Evolutionary conservation across 352 stramenopile genomes (phyloP).

Genomic region (Pythium grandisporangium): DNA sequence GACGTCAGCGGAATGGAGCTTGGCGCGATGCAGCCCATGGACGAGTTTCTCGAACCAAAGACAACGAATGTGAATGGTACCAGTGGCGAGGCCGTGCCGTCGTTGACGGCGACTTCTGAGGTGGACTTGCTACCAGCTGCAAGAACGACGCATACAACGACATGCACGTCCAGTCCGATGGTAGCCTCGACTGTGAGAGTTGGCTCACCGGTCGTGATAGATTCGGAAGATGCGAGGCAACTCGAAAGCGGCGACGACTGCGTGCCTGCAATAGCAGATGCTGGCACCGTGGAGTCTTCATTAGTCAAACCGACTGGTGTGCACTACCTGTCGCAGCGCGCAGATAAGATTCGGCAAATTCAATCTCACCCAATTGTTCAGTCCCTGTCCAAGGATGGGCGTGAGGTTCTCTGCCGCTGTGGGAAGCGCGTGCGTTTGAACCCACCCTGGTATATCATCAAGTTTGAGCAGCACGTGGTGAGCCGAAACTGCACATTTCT

Average conservation of each 20-base stretch:
- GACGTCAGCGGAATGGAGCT: slow-evolving; percentile 57
- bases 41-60: slow-evolving; percentile 21
- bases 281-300: too few relatives aligned
- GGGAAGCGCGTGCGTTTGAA: slow-evolving; percentile 63
- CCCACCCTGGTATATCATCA: slow-evolving; percentile 79
- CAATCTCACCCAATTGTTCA: slow-evolving; percentile 46
- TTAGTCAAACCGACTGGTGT: too few relatives aligned
- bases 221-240: too few relatives aligned
- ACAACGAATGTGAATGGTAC: not conserved
- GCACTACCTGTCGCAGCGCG: slow-evolving; percentile 36
- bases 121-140: too few relatives aligned
- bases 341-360: slow-evolving; percentile 57
- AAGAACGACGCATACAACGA: too few relatives aligned
- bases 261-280: too few relatives aligned
- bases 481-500: slow-evolving; percentile 75
- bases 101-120: too few relatives aligned
- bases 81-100: too few relatives aligned
- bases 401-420: slow-evolving; percentile 56
- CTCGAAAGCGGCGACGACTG: too few relatives aligned
- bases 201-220: too few relatives aligned
- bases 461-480: slow-evolving; percentile 80
- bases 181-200: too few relatives aligned
- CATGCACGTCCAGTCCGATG: too few relatives aligned
- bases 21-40: slow-evolving; percentile 36
- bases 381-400: slow-evolving; percentile 34